These are phyloP conservation scores for Opeltia flavorubescens DNA, from an alignment of 495 filamentous ascomycete genomes.

Conservation along the genomic window DNA sequence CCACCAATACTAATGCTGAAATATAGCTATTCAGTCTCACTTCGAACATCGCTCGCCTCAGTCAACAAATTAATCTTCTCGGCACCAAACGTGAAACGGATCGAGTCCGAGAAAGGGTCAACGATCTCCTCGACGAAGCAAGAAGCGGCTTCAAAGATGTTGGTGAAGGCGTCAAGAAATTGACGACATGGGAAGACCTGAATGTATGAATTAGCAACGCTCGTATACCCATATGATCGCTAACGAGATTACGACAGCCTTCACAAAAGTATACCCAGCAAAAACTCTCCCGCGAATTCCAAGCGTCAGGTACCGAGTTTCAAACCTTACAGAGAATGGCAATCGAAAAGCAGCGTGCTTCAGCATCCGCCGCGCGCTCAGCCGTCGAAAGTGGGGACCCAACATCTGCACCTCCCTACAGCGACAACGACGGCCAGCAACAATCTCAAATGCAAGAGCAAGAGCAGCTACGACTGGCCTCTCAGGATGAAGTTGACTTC, in stretches of 20 bases:
- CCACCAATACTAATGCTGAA: not conserved
- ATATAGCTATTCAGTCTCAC: constrained; percentile 75
- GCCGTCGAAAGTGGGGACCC: constrained; percentile 46
- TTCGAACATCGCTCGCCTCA: constrained; percentile 68
- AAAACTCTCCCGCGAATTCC: constrained; percentile 85
- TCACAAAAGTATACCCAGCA: constrained; percentile 89
- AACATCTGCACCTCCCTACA: constrained; percentile 19
- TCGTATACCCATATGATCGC: not conserved
- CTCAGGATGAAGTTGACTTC: constrained; percentile 94
- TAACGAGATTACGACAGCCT: constrained; percentile 36
- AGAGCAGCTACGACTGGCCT: constrained; percentile 65
- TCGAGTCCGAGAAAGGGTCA: constrained; percentile 77
- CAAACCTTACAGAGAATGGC: constrained; percentile 78
- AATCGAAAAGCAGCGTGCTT: constrained; percentile 82
- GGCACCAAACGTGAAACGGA: constrained; percentile 87
- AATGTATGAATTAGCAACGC: constrained; percentile 44
- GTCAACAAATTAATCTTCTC: constrained; percentile 64
- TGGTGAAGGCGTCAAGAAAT: constrained; percentile 83
- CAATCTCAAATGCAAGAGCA: constrained; percentile 57
- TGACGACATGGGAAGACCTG: constrained; percentile 81
- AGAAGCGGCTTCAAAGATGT: constrained; percentile 79
- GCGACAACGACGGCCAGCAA: constrained; percentile 30
- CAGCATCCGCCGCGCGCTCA: constrained; percentile 61
- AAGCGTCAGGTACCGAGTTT: constrained; percentile 74
- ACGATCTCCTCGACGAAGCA: constrained; percentile 72